Evolutionary conservation across 1,284 basidiomycete genomes (phyloP).

Genomic region (Pholiota adiposa): DNA sequence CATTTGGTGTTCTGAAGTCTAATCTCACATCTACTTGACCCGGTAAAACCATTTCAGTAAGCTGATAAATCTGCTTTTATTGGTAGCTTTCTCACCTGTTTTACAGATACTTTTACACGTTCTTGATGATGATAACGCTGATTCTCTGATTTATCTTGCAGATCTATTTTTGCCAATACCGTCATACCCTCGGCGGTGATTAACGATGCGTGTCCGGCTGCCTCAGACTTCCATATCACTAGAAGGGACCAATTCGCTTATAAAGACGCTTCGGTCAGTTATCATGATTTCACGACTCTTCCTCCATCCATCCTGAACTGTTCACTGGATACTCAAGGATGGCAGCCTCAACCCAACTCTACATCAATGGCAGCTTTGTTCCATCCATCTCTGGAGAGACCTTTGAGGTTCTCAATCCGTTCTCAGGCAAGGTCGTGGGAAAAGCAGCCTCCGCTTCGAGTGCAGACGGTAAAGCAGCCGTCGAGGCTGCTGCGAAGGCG

Average conservation of each 20-base stretch:
- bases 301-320: not conserved
- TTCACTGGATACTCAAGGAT: slow-evolving; percentile 14
- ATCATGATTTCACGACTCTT: not conserved
- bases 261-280: not conserved
- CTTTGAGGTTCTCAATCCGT: slow-evolving; percentile 51
- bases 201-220: not conserved
- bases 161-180: not conserved
- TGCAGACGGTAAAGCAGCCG: slow-evolving; percentile 51
- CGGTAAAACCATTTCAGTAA: not conserved
- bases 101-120: no score
- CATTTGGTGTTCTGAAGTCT: not conserved
- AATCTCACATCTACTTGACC: not conserved
- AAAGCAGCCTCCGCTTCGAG: slow-evolving; percentile 47
- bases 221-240: no score
- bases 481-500: slow-evolving; percentile 50
- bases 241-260: no score
- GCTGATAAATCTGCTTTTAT: no score
- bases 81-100: no score
- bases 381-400: slow-evolving; percentile 42
- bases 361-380: slow-evolving; percentile 39
- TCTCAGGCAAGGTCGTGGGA: slow-evolving; percentile 44
- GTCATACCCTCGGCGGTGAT: not conserved
- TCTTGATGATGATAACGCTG: slow-evolving; percentile 61
- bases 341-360: slow-evolving; percentile 41
- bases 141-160: slow-evolving; percentile 48